A percentile compares a stretch with the other conserved stretches of the same genome.
These are phyloP conservation scores for Pyropia haitanensis DNA, from an alignment of 23 red algal species.

Conservation along the genomic window DNA sequence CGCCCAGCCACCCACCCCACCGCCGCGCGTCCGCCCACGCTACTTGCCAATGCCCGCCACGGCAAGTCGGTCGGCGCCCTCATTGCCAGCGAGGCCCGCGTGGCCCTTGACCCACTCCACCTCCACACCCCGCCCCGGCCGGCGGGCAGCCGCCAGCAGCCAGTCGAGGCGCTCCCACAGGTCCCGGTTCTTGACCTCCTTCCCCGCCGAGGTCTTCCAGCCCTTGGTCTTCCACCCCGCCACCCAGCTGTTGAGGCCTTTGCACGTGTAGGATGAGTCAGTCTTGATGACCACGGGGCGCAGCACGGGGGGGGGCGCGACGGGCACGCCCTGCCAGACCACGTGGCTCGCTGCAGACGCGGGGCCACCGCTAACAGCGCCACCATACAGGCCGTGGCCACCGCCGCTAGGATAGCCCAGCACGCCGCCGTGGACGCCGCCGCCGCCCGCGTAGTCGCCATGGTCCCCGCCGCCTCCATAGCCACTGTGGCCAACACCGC, in stretches of 20 bases:
- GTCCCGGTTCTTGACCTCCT: conserved; percentile 46
- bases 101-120: conserved; percentile 71
- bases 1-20: too few species aligned
- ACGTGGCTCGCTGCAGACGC: too few species aligned
- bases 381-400: too few species aligned
- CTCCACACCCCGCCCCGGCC: neutral
- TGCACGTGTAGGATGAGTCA: conserved; percentile 42
- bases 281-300: conserved; percentile 9
- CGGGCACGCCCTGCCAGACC: too few species aligned
- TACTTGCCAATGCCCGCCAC: conserved; percentile 20
- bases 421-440: too few species aligned
- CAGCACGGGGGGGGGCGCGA: too few species aligned
- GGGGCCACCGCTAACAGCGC: too few species aligned
- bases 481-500: too few species aligned
- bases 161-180: conserved; percentile 42
- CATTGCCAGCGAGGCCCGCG: conserved; percentile 52
- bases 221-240: conserved; percentile 41
- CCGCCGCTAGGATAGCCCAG: too few species aligned
- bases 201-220: conserved; percentile 25
- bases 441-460: too few species aligned
- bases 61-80: conserved; percentile 66
- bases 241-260: conserved; percentile 58
- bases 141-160: too few species aligned
- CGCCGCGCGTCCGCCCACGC: neutral
- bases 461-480: too few species aligned